Base-by-base conservation (phyloP, 768 basidiomycete genomes). In the Atractiella rhizophila region DNA sequence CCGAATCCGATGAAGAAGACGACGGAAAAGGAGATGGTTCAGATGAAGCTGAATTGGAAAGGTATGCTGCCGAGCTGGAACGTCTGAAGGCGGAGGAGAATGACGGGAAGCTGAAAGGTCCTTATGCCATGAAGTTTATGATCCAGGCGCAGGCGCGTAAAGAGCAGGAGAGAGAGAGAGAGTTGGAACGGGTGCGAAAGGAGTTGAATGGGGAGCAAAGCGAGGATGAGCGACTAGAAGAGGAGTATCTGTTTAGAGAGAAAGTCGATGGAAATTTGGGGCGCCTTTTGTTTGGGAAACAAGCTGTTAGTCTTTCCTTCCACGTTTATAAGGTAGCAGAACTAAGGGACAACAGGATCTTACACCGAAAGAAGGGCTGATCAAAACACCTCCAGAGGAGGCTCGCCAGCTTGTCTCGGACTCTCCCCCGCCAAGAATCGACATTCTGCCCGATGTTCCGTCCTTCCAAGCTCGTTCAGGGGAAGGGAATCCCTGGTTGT, bases 61-160 rank as follows among this genome's bases (percentile, higher is more conserved):
- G 55, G 9, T 60, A 64, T 26, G 64, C 55, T 13, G 45, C 52
- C 15, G 50, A 58, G n/a, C n/a, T n/a, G n/a, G n/a, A n/a, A n/a
- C n/a, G n/a, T n/a, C n/a, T n/a, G 9, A 57, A 57, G 11, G 55
- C 54, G 5, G 48, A 50, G 24, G 49, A 41, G 6, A 33, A 40
- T 21, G 61, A 56, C 18, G 59, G 61, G 53, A 68, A 68, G 50
- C 59, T 64, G 36, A 77, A 75, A 59, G 70, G 77, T 45, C 67
- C 94, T 9, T 77, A 91, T 56, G 68, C 71, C 48, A 94, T 96
- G 91, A 94, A 91, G 61, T 98, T 96, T 60, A 98, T 98, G 88
- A 75, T 77, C 57, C 76, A 85, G 34, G 86, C 82, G 0, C 73
- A 76, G 63, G 69, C 69, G 4, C 65, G 80, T 48, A 68, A 73